Evolutionary conservation across 305 asterid genomes (phyloP).

Genomic region (Ajuga reptans): DNA sequence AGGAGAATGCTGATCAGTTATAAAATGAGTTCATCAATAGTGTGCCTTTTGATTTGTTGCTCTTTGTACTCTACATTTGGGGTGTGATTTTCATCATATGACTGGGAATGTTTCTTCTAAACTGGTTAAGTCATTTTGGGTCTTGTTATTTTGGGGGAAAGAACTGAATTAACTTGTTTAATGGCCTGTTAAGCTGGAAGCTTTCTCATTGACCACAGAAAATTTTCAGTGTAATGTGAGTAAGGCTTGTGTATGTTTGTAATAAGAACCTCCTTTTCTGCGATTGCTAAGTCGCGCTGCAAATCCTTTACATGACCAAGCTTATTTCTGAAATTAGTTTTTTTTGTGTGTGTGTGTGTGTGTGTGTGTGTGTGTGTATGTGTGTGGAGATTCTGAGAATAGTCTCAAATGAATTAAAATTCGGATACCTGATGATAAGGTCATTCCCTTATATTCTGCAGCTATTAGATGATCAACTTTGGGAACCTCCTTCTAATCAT

Average conservation of each 20-base stretch:
- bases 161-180: background rate
- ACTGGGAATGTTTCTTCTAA: background rate
- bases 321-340: slow-evolving; percentile 1
- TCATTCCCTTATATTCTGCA: slow-evolving; percentile 29
- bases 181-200: background rate
- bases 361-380: too few species aligned
- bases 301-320: slow-evolving; percentile 7
- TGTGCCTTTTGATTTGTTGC: background rate
- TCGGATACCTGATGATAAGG: slow-evolving; percentile 13
- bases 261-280: background rate
- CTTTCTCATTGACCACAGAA: background rate
- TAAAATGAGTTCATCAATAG: background rate
- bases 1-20: background rate
- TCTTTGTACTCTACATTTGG: background rate
- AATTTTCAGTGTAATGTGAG: background rate
- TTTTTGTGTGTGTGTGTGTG: background rate
- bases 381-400: background rate
- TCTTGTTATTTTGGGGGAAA: background rate
- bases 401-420: background rate
- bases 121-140: background rate
- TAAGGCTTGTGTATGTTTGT: background rate
- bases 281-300: background rate
- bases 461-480: slow-evolving; percentile 42
- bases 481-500: slow-evolving; percentile 54
- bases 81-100: background rate